These are phyloP conservation scores for Pascua sp. DNA, from an alignment of 1,284 basidiomycete genomes.

Conservation along the genomic window DNA sequence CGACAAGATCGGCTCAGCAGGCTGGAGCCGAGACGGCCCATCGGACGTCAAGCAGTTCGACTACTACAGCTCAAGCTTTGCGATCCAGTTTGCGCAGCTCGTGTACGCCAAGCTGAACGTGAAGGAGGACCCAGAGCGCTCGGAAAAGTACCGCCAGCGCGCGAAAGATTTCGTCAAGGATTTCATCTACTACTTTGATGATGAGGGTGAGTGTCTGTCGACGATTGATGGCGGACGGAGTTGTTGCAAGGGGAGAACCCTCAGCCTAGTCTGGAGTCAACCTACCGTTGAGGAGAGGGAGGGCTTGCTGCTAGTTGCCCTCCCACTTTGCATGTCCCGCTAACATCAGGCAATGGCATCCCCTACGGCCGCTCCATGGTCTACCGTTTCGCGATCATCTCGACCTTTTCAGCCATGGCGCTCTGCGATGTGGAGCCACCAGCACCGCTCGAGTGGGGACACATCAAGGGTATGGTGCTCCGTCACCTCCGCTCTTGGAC, in stretches of 20 bases:
- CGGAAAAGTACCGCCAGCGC: constrained; percentile 62
- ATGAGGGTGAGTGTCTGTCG: constrained; percentile 56
- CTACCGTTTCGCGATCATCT: constrained; percentile 73
- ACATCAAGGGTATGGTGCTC: constrained; percentile 67
- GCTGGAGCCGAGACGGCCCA: constrained; percentile 73
- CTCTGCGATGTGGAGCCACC: constrained; percentile 67
- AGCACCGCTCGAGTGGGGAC: constrained; percentile 64
- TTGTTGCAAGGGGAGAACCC: no score
- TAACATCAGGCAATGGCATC: constrained; percentile 60
- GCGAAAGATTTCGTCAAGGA: constrained; percentile 64
- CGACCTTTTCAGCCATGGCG: constrained; percentile 69
- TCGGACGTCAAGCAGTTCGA: constrained; percentile 73
- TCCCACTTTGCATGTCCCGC: neutral
- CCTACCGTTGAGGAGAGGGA: no score
- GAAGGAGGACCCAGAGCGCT: constrained; percentile 61
- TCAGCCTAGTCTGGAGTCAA: no score
- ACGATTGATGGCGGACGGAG: no score
- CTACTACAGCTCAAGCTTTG: constrained; percentile 74
- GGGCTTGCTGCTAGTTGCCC: no score
- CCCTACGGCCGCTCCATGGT: constrained; percentile 72
- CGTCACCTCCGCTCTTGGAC: constrained; percentile 70
- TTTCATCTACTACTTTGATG: constrained; percentile 71
- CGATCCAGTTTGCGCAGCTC: constrained; percentile 70
- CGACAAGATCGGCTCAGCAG: constrained; percentile 38
- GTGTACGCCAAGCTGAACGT: constrained; percentile 61